These are phyloP conservation scores for Penicillium lagena DNA, from an alignment of 495 filamentous ascomycete genomes.

Conservation along the genomic window DNA sequence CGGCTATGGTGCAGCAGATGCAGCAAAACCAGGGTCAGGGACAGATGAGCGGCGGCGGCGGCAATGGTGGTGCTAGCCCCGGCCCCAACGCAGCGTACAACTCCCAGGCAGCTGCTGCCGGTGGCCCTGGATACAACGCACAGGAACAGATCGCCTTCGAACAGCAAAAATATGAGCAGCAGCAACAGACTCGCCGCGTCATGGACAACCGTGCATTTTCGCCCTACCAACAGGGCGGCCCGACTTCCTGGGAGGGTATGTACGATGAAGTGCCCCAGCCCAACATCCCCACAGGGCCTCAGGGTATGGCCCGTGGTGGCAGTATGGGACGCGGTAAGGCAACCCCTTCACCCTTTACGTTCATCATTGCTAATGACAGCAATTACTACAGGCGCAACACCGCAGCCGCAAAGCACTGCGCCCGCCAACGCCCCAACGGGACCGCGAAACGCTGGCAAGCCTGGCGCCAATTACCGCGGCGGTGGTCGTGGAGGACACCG, in stretches of 20 bases:
- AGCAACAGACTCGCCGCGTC: conserved; percentile 45
- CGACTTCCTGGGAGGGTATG: conserved; percentile 97
- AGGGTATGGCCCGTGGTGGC: conserved; percentile 41
- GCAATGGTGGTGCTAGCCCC: conserved; percentile 5
- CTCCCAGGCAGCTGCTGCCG: conserved; percentile 13
- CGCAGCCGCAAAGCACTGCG: conserved; percentile 62
- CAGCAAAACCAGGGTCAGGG: conserved; percentile 34
- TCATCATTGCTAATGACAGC: conserved; percentile 8
- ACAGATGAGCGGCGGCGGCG: conserved; percentile 8
- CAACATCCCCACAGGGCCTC: conserved; percentile 50
- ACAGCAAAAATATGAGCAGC: conserved; percentile 80
- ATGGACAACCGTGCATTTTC: conserved; percentile 41
- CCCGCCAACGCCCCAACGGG: conserved; percentile 94
- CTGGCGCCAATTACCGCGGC: conserved; percentile 90
- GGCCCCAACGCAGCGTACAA: conserved; percentile 16
- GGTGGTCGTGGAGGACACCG: conserved; percentile 74
- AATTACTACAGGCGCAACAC: conserved; percentile 28
- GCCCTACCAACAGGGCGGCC: conserved; percentile 49
- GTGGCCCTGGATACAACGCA: conserved; percentile 57
- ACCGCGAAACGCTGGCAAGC: conserved; percentile 90
- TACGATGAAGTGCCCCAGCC: conserved; percentile 97
- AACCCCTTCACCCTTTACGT: neutral
- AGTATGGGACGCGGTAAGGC: conserved; percentile 47
- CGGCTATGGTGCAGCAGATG: conserved; percentile 72
- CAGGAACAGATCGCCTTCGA: conserved; percentile 78